Base-by-base conservation (phyloP, 768 basidiomycete genomes). In the Boletus vinaceobasis region DNA sequence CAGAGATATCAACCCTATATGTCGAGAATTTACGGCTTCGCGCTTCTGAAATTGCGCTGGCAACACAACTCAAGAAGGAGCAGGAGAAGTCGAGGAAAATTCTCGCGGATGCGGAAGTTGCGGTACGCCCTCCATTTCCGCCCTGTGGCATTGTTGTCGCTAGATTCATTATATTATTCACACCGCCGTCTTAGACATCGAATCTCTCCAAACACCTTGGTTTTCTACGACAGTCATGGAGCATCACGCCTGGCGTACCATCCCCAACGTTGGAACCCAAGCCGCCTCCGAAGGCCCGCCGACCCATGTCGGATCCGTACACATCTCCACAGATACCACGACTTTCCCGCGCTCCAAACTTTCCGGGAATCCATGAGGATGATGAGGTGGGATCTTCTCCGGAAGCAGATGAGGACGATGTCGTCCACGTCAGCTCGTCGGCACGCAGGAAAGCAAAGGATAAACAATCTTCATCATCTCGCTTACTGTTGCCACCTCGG, bases 21-120 rank as follows among this genome's bases (percentile, higher is more conserved):
- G 83, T 85, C 57, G 90, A 93, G 76, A 93, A 93, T 71, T 79
- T 92, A 48, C 82, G 87, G 52, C 77, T 93, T 60, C 85, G 87
- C 53, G 84, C 88, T 61, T 88, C 88, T 19, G 88, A 90, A 72
- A 88, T 91, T 62, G 80, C 86, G 11, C 81, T 93, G 48, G 74
- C 80, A 5, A 74, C 86, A 21, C 87, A 91, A 66, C 81, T 93
- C 55, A 90, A 88, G 75, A 84, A 82, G 65, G 90, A 92, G 68
- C 82, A 82, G 48, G 88, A 88, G 70, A 90, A 85, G 70, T 87
- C 87, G 17, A 76, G 80, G 62, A 85, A 81, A 66, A 70, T 93
- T 58, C 75, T 92, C 63, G 75, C 79, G 11, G 88, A 91, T 62
- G 80, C 88, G 38, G 90, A 91, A 69, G 73, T 79, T 56, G 88